phyloP scores from a whole-genome alignment of 2,329 filamentous ascomycete genomes.

The Colletotrichum sp. region DNA sequence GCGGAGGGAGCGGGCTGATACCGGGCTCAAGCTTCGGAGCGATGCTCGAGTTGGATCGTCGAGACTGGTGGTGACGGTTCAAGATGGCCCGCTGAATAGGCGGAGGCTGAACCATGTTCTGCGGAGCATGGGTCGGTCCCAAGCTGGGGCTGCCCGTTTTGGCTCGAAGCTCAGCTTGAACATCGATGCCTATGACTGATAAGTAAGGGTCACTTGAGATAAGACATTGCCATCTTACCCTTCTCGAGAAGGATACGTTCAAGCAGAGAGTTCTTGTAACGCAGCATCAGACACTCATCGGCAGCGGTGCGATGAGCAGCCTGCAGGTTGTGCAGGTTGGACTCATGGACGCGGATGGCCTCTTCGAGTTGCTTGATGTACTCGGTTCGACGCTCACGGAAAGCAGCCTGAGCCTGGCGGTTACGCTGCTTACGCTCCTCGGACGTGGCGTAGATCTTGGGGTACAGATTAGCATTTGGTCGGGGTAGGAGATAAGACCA shows the following conservation, averaged over 20 bases:
- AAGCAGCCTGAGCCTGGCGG: conserved; percentile 94
- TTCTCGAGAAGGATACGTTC: conserved; percentile 97
- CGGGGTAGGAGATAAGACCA: conserved; percentile 14
- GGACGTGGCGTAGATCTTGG: conserved; percentile 95
- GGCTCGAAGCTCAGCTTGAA: conserved; percentile 91
- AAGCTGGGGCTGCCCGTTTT: conserved; percentile 89
- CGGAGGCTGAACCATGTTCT: conserved; percentile 73
- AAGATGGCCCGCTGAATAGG: conserved; percentile 82
- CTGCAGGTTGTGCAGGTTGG: conserved; percentile 89
- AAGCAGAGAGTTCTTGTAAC: conserved; percentile 96
- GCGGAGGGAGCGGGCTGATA: conserved; percentile 49
- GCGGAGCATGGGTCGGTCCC: conserved; percentile 70
- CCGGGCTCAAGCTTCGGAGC: conserved; percentile 74
- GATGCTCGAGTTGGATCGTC: conserved; percentile 75
- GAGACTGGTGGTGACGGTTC: conserved; percentile 78
- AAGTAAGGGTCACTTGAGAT: background rate
- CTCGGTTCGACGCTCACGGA: conserved; percentile 94
- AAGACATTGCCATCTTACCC: conserved; percentile 56
- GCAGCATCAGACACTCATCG: conserved; percentile 96
- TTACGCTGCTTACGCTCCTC: conserved; percentile 99
- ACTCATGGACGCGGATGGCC: conserved; percentile 96
- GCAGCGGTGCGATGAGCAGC: conserved; percentile 93
- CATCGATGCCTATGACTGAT: conserved; percentile 78
- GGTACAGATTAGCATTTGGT: conserved; percentile 15
- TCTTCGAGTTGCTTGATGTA: conserved; percentile 99